phyloP scores from a whole-genome alignment of 768 basidiomycete genomes.

The Chalciporus sphaerocephalus region DNA sequence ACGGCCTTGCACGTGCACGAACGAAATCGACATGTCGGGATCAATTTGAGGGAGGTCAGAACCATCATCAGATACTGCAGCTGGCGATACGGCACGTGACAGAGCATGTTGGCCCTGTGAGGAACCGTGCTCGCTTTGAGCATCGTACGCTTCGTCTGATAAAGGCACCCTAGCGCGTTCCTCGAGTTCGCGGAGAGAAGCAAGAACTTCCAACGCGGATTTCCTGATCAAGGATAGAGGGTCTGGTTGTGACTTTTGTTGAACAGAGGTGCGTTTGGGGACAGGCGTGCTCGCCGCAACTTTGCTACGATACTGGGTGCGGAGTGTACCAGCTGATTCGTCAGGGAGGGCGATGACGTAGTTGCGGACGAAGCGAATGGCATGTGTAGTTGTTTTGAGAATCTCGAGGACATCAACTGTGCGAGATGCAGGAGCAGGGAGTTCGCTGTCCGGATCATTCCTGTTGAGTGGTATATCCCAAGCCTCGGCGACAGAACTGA shows the following conservation, averaged over 20 bases:
- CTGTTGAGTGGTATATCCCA: slow-evolving; percentile 48
- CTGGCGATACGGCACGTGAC: slow-evolving; percentile 46
- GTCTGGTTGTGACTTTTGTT: slow-evolving; percentile 42
- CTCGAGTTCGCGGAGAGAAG: slow-evolving; percentile 74
- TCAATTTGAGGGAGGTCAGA: slow-evolving; percentile 38
- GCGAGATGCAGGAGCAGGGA: slow-evolving; percentile 8
- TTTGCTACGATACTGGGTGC: slow-evolving; percentile 55
- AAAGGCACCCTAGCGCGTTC: slow-evolving; percentile 72
- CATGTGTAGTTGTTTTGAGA: slow-evolving; percentile 74
- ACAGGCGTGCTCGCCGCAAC: slow-evolving; percentile 32
- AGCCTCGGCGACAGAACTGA: slow-evolving; percentile 54
- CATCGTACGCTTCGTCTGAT: slow-evolving; percentile 79
- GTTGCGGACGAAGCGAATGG: slow-evolving; percentile 79
- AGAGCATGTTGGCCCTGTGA: slow-evolving; percentile 32
- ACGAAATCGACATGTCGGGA: slow-evolving; percentile 59
- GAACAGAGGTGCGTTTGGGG: slow-evolving; percentile 35
- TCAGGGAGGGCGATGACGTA: slow-evolving; percentile 81
- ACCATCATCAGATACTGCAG: slow-evolving; percentile 36
- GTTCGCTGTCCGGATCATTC: slow-evolving; percentile 7
- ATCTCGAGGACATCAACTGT: slow-evolving; percentile 60
- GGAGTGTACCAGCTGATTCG: slow-evolving; percentile 55
- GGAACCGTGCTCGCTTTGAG: slow-evolving; percentile 62
- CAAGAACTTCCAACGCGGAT: slow-evolving; percentile 79
- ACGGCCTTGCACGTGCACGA: slow-evolving; percentile 66
- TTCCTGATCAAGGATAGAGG: slow-evolving; percentile 68